These are phyloP conservation scores for Diaporthe vaccinii DNA, from an alignment of 2,329 filamentous ascomycete species.

Conservation along the genomic window DNA sequence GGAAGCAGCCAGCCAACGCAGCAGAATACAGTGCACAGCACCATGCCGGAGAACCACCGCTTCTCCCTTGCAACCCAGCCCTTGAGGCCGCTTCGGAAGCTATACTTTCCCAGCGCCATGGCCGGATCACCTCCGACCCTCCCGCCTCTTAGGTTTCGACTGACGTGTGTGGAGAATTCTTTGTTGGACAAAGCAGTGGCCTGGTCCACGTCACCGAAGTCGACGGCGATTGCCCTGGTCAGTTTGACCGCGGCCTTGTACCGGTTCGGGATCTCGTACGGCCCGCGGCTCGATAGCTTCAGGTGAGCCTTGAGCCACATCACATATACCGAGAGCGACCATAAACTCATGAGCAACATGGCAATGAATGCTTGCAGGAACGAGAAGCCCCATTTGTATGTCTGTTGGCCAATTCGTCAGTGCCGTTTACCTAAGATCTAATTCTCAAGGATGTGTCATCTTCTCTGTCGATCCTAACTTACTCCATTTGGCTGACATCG, in stretches of 20 bases:
- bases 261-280: constrained; percentile 3
- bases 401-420: neutral
- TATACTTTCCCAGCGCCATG: neutral
- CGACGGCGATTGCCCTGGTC: neutral
- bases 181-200: neutral
- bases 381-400: constrained; percentile 22
- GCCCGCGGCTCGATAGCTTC: neutral
- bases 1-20: neutral
- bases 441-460: too few species aligned
- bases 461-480: neutral
- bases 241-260: constrained; percentile 7
- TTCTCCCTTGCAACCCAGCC: neutral
- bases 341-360: neutral
- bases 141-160: neutral
- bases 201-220: neutral
- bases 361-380: neutral
- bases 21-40: neutral
- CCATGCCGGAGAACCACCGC: neutral
- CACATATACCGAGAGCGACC: neutral
- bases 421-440: neutral
- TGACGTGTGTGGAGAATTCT: neutral
- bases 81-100: neutral
- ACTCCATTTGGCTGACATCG: constrained; percentile 10
- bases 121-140: neutral
- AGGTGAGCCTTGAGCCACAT: constrained; percentile 4